A percentile compares a stretch with the other conserved stretches of the same genome.
These are phyloP conservation scores for Cryptococcus sp. DNA, from an alignment of 1,284 basidiomycete genomes.

Conservation along the genomic window DNA sequence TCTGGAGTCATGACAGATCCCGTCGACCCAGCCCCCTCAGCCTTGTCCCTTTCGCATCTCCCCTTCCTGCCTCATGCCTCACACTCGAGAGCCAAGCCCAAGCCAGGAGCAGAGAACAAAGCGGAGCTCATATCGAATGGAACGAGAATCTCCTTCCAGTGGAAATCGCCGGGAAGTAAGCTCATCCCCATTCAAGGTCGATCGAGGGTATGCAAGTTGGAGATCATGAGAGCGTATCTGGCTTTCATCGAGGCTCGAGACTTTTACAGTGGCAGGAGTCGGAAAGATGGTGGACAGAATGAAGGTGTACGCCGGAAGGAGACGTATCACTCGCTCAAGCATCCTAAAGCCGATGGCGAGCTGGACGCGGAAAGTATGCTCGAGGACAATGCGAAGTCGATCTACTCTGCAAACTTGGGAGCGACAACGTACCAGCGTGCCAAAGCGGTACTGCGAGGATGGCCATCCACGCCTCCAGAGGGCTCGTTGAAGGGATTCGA, in stretches of 20 bases:
- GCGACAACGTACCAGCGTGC: slow-evolving; percentile 2
- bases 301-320: not conserved
- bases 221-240: slow-evolving; percentile 57
- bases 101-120: slow-evolving; percentile 6
- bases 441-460: slow-evolving; percentile 8
- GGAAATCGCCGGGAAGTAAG: slow-evolving; percentile 33
- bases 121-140: slow-evolving; percentile 30
- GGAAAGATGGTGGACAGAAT: not conserved
- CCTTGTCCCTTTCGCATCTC: slow-evolving; percentile 20
- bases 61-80: slow-evolving; percentile 53
- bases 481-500: slow-evolving; percentile 13
- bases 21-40: slow-evolving; percentile 23
- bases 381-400: too few relatives aligned
- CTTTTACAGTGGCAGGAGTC: not conserved
- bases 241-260: slow-evolving; percentile 23
- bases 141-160: slow-evolving; percentile 29
- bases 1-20: not conserved
- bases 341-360: too few relatives aligned
- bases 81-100: not conserved
- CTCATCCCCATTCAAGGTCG: slow-evolving; percentile 32
- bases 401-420: too few relatives aligned
- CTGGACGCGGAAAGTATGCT: too few relatives aligned
- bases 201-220: slow-evolving; percentile 36
- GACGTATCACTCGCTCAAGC: not conserved
- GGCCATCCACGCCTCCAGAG: not conserved